Evolutionary conservation across 805 yeast genomes (phyloP), one percentile per base, ranked within the genome.

Genomic region (Debaryomyces castellii): DNA sequence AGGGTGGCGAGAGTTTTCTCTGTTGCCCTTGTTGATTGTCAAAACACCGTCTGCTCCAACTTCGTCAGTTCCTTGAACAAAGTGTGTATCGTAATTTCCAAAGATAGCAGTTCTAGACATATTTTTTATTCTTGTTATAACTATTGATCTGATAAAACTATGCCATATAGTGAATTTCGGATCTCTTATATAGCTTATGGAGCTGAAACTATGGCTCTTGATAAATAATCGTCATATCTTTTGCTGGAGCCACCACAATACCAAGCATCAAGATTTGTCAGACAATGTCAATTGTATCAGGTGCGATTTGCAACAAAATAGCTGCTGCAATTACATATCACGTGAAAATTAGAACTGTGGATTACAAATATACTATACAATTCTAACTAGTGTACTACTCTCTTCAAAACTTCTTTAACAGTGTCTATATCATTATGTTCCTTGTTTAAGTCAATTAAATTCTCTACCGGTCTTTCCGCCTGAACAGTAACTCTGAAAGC

Each of bases 11-110:
- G 70, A 53, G 16, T 53, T 50, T 5, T 54, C 60, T 46, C 71
- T 63, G 49, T 69, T 67, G 36, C 64, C 70, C 39, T 63, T 62
- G 51, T 72, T 73, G 40, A 78, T 66, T 14, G 78, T 77, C 47
- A 74, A 66, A 12, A 77, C 66, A 10, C 84, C 85, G 24, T 78
- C 74, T 20, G 59, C 58, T 41, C 69, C 75, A 34, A 76, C 60
- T 41, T 74, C 75, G 53, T 80, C 84, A 40, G 73, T 72, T 9
- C 74, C 82, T 48, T 75, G 68, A 52, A 73, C 67, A 61, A 77
- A 79, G 59, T 80, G 85, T 39, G 65, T 71, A 58, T 72, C 76
- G 60, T 55, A 65, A 53, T 71, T 68, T 30, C 71, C 73, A 38
- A 53, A 60, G 44, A 48, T 51, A 22, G 39, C 39, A 23, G 41